Conservation (phyloP, 108 stramenopile species). For the Cyclostephanos tholiformis region DNA sequence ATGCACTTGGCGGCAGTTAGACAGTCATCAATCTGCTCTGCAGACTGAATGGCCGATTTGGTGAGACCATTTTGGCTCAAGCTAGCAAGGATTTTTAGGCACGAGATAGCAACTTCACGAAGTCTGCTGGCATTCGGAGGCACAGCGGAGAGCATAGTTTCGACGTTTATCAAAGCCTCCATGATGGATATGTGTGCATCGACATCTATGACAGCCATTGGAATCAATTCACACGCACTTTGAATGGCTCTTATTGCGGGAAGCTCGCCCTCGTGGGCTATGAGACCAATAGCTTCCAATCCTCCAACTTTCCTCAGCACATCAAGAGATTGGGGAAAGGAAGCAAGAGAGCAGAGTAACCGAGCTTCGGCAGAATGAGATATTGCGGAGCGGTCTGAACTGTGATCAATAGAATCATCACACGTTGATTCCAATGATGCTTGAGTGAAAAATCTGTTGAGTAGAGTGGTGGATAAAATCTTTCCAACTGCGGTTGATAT, state of each 20-base stretch:
- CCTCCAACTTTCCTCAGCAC: conserved; percentile 68
- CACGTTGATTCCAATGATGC: conserved; percentile 53
- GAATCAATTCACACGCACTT: conserved; percentile 64
- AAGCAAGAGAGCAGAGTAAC: conserved; percentile 75
- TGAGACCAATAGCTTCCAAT: conserved; percentile 71
- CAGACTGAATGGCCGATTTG: conserved; percentile 41
- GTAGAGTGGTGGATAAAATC: conserved; percentile 74
- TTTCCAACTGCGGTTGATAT: conserved; percentile 69
- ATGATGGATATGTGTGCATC: conserved; percentile 67
- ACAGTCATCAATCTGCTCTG: conserved; percentile 41
- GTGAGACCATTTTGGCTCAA: conserved; percentile 44
- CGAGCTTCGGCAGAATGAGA: conserved; percentile 76
- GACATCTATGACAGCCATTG: conserved; percentile 59
- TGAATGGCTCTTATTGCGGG: conserved; percentile 62
- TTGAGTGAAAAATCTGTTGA: conserved; percentile 69
- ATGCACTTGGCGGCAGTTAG: conserved; percentile 30
- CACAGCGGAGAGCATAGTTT: conserved; percentile 12
- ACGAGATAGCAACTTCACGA: conserved; percentile 33
- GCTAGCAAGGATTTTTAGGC: conserved; percentile 23
- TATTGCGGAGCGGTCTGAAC: conserved; percentile 34
- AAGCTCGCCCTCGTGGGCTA: conserved; percentile 79
- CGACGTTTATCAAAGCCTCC: conserved; percentile 48
- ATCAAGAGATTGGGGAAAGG: conserved; percentile 62
- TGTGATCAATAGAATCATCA: conserved; percentile 25
- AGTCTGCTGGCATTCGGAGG: conserved; percentile 16